Percentiles rank a stretch among this genome's conserved stretches.
These are phyloP conservation scores for Liquidambar formosana DNA, from an alignment of 164 flowering plant genomes.

Conservation along the genomic window DNA sequence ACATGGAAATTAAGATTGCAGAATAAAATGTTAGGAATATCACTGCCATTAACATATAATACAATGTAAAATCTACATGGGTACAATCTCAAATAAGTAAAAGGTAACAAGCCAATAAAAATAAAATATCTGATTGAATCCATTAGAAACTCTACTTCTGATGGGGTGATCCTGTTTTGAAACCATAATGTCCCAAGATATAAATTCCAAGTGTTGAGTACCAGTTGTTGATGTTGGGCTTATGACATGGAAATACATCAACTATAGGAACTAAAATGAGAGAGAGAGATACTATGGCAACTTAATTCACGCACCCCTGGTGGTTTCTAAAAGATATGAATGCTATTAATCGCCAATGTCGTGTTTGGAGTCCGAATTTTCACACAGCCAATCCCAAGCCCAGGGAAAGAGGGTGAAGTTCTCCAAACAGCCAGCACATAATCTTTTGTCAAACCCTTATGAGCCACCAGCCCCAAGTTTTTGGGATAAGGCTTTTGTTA, in stretches of 20 bases:
- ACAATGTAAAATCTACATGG: not conserved
- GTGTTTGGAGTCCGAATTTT: too few relatives aligned
- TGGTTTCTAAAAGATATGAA: too few relatives aligned
- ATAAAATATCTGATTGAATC: not conserved
- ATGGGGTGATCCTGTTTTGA: too few relatives aligned
- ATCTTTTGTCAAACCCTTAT: too few relatives aligned
- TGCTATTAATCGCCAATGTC: too few relatives aligned
- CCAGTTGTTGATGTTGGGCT: not conserved
- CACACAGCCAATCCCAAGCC: too few relatives aligned
- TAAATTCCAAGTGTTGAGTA: not conserved
- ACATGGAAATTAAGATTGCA: constrained; percentile 3
- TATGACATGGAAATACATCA: not conserved
- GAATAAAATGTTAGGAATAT: not conserved
- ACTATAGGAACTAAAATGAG: not conserved
- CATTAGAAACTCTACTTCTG: not conserved
- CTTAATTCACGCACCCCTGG: too few relatives aligned
- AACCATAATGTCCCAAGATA: not conserved
- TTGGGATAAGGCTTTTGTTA: too few relatives aligned
- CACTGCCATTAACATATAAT: not conserved
- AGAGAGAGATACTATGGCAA: not conserved
- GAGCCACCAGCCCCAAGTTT: too few relatives aligned
- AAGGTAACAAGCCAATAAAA: not conserved
- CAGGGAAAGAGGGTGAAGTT: too few relatives aligned
- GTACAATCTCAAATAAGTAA: not conserved
- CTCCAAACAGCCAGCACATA: too few relatives aligned